phyloP scores from a whole-genome alignment of 352 stramenopile species.

The Blastocystis sp. region DNA sequence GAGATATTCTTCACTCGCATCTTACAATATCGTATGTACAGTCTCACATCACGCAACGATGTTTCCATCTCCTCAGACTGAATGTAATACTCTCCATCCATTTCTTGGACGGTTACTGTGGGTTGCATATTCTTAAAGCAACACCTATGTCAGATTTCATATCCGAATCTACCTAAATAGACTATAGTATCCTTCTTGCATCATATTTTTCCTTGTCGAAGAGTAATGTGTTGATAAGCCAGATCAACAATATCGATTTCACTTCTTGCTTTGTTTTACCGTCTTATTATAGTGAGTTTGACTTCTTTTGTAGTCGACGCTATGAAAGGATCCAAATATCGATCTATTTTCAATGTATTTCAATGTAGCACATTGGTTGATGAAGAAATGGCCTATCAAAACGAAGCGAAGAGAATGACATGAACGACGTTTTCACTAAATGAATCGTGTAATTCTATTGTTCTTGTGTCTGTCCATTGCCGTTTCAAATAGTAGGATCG shows the following conservation, averaged over 20 bases:
- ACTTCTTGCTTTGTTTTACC: too few relatives aligned
- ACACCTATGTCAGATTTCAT: background rate
- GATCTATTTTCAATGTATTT: too few relatives aligned
- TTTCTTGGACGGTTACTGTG: background rate
- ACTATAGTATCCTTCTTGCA: background rate
- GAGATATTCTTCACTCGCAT: background rate
- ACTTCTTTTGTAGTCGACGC: too few relatives aligned
- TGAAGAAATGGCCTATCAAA: background rate
- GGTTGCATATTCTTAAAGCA: background rate
- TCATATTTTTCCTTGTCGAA: background rate
- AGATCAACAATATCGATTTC: background rate
- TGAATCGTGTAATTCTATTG: slow-evolving; percentile 2
- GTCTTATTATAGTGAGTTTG: too few relatives aligned
- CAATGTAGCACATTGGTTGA: too few relatives aligned
- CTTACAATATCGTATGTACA: background rate
- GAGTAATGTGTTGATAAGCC: background rate
- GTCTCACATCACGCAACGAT: background rate
- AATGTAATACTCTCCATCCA: background rate
- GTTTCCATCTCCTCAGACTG: background rate
- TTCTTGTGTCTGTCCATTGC: background rate
- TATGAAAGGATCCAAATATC: too few relatives aligned
- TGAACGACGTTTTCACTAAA: background rate
- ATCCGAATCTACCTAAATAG: background rate
- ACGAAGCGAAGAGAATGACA: background rate
- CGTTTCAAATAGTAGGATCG: background rate